Evolutionary conservation across 2,329 filamentous ascomycete species (phyloP).

Genomic region (Bisporella sp.): DNA sequence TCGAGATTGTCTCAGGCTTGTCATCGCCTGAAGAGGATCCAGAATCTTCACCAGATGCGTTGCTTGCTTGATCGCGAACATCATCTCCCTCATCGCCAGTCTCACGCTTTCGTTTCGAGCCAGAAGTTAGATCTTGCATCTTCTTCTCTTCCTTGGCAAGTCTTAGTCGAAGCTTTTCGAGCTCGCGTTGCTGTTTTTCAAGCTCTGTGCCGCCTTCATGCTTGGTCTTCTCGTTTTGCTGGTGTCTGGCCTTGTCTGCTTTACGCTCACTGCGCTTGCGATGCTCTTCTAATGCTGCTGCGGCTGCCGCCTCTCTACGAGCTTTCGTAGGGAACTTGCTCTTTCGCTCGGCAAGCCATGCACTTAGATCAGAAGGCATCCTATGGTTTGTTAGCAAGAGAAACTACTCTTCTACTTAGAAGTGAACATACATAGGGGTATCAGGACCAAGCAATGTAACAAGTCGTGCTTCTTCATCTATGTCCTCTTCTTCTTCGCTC

Average conservation of each 20-base stretch:
- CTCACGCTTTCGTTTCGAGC: constrained; percentile 61
- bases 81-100: constrained; percentile 62
- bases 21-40: constrained; percentile 48
- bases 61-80: constrained; percentile 34
- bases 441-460: constrained; percentile 29
- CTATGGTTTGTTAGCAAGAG: constrained; percentile 30
- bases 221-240: constrained; percentile 35
- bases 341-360: constrained; percentile 75
- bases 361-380: constrained; percentile 58
- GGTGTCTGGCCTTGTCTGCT: constrained; percentile 25
- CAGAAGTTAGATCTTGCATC: constrained; percentile 35
- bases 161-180: constrained; percentile 55
- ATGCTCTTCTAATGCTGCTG: constrained; percentile 47
- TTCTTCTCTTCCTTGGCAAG: constrained; percentile 60
- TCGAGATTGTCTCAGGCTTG: constrained; percentile 50
- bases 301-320: constrained; percentile 58
- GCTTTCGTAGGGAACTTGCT: constrained; percentile 74
- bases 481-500: constrained; percentile 59
- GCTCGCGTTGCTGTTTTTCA: constrained; percentile 46
- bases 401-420: constrained; percentile 19
- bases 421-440: constrained; percentile 29
- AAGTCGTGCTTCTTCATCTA: constrained; percentile 50
- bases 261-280: constrained; percentile 23
- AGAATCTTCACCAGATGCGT: constrained; percentile 21
- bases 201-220: constrained; percentile 44